A percentile compares a stretch with the other conserved stretches of the same genome.
These are phyloP conservation scores for Penicillium samsonianum DNA, from an alignment of 495 filamentous ascomycete genomes.

Conservation along the genomic window DNA sequence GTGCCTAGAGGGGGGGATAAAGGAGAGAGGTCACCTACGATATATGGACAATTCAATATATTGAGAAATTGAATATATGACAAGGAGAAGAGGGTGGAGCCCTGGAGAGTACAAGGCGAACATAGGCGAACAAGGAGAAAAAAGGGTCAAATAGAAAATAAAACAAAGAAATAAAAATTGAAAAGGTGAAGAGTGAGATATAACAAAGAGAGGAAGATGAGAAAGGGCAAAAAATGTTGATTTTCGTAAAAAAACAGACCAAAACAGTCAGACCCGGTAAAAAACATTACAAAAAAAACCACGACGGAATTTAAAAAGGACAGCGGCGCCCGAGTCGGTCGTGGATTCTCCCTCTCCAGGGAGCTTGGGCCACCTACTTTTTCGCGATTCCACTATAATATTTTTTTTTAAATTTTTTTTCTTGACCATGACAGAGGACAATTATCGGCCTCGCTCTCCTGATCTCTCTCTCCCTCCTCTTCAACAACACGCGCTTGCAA, in stretches of 20 bases:
- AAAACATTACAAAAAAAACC: slow-evolving; percentile 25
- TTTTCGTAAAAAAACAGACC: slow-evolving; percentile 8
- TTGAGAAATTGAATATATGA: slow-evolving; percentile 1
- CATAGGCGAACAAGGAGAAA: neutral
- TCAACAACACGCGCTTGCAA: slow-evolving; percentile 35
- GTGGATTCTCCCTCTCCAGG: slow-evolving; percentile 9
- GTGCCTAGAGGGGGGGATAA: slow-evolving; percentile 4
- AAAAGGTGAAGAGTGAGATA: neutral
- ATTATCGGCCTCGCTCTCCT: slow-evolving; percentile 34
- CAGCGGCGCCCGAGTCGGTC: slow-evolving; percentile 22
- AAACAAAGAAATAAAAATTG: neutral
- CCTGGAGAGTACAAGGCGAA: slow-evolving; percentile 1
- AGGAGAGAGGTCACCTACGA: slow-evolving; percentile 7
- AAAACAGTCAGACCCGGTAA: slow-evolving; percentile 7
- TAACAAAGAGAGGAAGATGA: slow-evolving; percentile 5
- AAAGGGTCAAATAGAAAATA: neutral
- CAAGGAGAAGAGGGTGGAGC: slow-evolving; percentile 10
- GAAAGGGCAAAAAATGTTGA: slow-evolving; percentile 24
- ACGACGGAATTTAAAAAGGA: slow-evolving; percentile 37
- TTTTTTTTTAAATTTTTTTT: neutral
- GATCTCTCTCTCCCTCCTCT: slow-evolving; percentile 27
- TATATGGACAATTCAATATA: slow-evolving; percentile 1
- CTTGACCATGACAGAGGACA: slow-evolving; percentile 32
- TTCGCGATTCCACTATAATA: slow-evolving; percentile 10
- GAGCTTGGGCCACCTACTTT: slow-evolving; percentile 26